These are phyloP conservation scores for Carex kokanica DNA, from an alignment of 176 grass and related monocot genomes.

Conservation along the genomic window DNA sequence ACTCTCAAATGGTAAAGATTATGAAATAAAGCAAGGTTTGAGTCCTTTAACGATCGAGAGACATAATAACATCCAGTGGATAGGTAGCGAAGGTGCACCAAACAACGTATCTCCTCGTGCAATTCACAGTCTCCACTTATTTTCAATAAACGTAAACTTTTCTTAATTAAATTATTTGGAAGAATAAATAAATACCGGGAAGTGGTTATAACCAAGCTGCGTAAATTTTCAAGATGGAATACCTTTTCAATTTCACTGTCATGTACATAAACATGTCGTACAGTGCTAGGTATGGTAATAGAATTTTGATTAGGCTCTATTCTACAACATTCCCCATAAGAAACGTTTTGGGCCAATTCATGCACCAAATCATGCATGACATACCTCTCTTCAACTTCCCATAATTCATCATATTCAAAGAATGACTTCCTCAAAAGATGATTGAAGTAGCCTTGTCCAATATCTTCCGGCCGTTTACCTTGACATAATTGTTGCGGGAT, in stretches of 20 bases:
- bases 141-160: too few species aligned
- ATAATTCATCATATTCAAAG: neutral
- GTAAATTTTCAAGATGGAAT: constrained; percentile 32
- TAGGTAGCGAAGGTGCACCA: too few species aligned
- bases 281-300: neutral
- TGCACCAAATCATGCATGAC: constrained; percentile 47
- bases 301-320: neutral
- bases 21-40: neutral
- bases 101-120: too few species aligned
- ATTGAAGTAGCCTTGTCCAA: constrained; percentile 34
- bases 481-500: neutral
- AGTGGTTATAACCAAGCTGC: constrained; percentile 13
- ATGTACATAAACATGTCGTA: constrained; percentile 23
- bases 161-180: too few species aligned
- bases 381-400: neutral
- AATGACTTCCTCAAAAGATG: constrained; percentile 32
- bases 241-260: constrained; percentile 27
- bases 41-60: neutral
- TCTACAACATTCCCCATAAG: constrained; percentile 23
- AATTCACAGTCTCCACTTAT: too few species aligned
- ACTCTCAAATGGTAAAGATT: constrained; percentile 29
- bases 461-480: too few species aligned
- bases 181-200: too few species aligned
- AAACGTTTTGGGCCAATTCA: constrained; percentile 38
- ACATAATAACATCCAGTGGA: constrained; percentile 9